phyloP scores from a whole-genome alignment of 2,329 filamentous ascomycete species.

The Alternaria conjuncta region DNA sequence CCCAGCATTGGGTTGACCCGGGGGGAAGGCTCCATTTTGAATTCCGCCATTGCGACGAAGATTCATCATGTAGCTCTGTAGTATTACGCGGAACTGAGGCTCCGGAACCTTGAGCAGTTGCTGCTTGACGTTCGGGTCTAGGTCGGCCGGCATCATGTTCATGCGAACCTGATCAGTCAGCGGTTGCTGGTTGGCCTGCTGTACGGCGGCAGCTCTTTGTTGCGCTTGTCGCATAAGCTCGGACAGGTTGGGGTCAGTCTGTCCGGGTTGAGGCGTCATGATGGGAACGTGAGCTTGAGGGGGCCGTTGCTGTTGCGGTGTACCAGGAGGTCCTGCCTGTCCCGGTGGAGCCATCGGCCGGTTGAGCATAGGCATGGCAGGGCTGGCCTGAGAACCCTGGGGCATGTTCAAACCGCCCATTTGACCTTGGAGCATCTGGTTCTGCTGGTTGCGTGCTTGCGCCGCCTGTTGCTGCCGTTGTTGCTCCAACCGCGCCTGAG shows the following conservation, averaged over 20 bases:
- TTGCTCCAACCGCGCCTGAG: slow-evolving; percentile 37
- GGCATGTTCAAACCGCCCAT: slow-evolving; percentile 54
- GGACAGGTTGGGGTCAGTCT: slow-evolving; percentile 36
- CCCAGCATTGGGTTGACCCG: slow-evolving; percentile 25
- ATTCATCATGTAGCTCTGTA: slow-evolving; percentile 33
- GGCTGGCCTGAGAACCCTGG: slow-evolving; percentile 49
- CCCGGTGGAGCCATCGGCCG: slow-evolving; percentile 56
- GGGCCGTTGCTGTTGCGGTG: slow-evolving; percentile 44
- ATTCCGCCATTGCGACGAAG: slow-evolving; percentile 30
- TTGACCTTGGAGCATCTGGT: slow-evolving; percentile 38
- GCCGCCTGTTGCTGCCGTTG: slow-evolving; percentile 48
- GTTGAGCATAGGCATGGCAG: slow-evolving; percentile 56
- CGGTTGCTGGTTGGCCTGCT: slow-evolving; percentile 31
- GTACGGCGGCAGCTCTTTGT: slow-evolving; percentile 39
- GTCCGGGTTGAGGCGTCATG: slow-evolving; percentile 43
- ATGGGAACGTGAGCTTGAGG: slow-evolving; percentile 44
- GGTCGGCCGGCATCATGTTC: slow-evolving; percentile 39
- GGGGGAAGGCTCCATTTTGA: slow-evolving; percentile 29
- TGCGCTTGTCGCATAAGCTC: slow-evolving; percentile 45
- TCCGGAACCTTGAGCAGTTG: slow-evolving; percentile 47
- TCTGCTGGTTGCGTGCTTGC: slow-evolving; percentile 37
- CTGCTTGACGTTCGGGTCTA: slow-evolving; percentile 37
- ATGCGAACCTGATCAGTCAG: slow-evolving; percentile 43
- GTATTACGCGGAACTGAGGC: slow-evolving; percentile 37
- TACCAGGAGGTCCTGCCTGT: slow-evolving; percentile 45